Base-by-base conservation (phyloP, 2,329 filamentous ascomycete genomes). In the Alternaria solani region DNA sequence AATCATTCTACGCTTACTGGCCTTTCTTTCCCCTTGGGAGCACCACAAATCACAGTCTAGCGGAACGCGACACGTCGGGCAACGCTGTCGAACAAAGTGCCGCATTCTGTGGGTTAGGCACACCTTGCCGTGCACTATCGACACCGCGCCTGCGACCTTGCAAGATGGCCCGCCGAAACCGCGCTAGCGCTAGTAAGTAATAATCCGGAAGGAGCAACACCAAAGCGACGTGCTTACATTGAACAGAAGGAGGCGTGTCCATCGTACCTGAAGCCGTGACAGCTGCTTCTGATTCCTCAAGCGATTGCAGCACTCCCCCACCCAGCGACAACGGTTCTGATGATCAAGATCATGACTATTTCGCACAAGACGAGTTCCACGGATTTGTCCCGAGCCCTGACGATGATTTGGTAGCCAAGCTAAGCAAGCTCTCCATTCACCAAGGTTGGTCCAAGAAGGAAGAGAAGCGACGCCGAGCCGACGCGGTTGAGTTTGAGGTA, bases 351-450 rank as follows among this genome's bases (percentile, higher is more conserved):
- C 25, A 18, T 23, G 51, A 36, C 56, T 48, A 42, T 4, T 59
- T 54, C 32, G 8, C 30, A 18, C 46, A 49, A 36, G 32, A 49
- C 2, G 23, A 59, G 16, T 60, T 60, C 28, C 44, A 49, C n/a
- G 67, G 62, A 44, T 68, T 71, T 43, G 23, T 41, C 9, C 38
- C 56, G 7, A 52, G 64, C 7, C 57, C 59, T 0, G 41, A 54
- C 2, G 61, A 61, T 2, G 44, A 47, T 16, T 55, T 71, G 43
- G 28, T 46, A 23, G 48, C 54, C 26, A 52, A 66, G 20, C 68
- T 73, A 53, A 55, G 52, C 11, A 68, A 63, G 5, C 60, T 73
- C 16, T 59, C 61, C 5, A 57, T 57, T 20, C 53, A 57, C 4
- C 48, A 64, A 41, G 59, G 59, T 18, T 67, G 63, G 62, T 62